These are phyloP conservation scores for Fusarium camptoceras DNA, from an alignment of 2,329 filamentous ascomycete species.

Conservation along the genomic window DNA sequence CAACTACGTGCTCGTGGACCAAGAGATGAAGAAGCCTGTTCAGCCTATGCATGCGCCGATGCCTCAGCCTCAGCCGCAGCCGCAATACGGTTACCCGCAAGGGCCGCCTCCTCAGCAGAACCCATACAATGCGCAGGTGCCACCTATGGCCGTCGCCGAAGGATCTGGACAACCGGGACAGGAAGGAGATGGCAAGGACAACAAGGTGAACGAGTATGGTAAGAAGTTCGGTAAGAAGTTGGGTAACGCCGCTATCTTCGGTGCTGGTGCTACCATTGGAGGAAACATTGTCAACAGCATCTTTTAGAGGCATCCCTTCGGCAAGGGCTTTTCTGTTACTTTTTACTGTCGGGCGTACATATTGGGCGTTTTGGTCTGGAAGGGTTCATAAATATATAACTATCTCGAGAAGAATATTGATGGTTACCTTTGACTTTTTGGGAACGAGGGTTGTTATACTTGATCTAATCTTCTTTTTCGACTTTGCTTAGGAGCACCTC, in stretches of 20 bases:
- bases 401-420: constrained; percentile 7
- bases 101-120: constrained; percentile 64
- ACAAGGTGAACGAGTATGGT: constrained; percentile 78
- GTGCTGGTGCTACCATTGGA: constrained; percentile 91
- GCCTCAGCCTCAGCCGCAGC: constrained; percentile 41
- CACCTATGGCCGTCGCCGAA: constrained; percentile 78
- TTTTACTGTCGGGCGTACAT: constrained; percentile 6
- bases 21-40: constrained; percentile 63
- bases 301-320: constrained; percentile 66
- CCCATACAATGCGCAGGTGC: constrained; percentile 77
- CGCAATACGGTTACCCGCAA: constrained; percentile 55
- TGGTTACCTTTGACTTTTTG: background rate
- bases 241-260: constrained; percentile 86
- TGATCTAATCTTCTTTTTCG: background rate
- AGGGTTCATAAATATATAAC: constrained; percentile 19
- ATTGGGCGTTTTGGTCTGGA: constrained; percentile 32
- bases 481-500: background rate
- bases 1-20: constrained; percentile 83
- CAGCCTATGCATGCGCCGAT: constrained; percentile 27
- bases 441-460: background rate
- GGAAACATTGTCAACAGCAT: constrained; percentile 91
- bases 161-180: constrained; percentile 58
- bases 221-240: constrained; percentile 97
- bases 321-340: background rate
- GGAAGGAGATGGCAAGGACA: constrained; percentile 67